Conservation (phyloP, 768 basidiomycete species). For the Tephrocybe sp. region DNA sequence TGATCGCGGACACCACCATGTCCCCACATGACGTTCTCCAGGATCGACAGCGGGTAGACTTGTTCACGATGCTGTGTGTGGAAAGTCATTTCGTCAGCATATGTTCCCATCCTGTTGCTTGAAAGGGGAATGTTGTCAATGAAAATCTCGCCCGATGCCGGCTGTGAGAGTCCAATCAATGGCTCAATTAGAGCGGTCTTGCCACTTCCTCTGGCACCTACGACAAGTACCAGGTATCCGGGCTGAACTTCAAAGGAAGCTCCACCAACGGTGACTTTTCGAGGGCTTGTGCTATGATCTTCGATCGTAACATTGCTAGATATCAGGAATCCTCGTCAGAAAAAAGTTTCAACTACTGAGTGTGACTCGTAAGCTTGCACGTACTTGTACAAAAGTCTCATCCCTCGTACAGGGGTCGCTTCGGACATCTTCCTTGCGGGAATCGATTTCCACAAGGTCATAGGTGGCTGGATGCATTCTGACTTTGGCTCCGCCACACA, state of each 20-base stretch:
- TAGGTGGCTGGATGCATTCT: neutral
- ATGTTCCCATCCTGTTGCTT: conserved; percentile 26
- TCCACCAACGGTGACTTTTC: conserved; percentile 22
- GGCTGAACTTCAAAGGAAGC: conserved; percentile 38
- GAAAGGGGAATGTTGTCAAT: conserved; percentile 38
- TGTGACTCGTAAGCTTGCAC: neutral
- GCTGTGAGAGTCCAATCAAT: conserved; percentile 32
- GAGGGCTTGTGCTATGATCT: neutral
- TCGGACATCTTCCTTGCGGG: neutral
- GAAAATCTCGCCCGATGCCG: conserved; percentile 35
- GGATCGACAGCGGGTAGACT: conserved; percentile 31
- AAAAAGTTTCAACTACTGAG: too few relatives aligned
- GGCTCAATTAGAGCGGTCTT: conserved; percentile 46
- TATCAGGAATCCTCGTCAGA: too few relatives aligned
- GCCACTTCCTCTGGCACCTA: conserved; percentile 46
- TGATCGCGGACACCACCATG: neutral
- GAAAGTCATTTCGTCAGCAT: conserved; percentile 40
- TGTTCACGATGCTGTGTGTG: conserved; percentile 30
- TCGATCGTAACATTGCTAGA: conserved; percentile 18
- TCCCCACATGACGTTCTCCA: conserved; percentile 40
- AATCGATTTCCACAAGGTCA: neutral
- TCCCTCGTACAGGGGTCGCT: conserved; percentile 12
- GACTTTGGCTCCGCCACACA: neutral
- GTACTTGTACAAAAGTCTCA: conserved; percentile 26
- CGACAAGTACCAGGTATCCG: conserved; percentile 44